Evolutionary conservation across 2,329 filamentous ascomycete species (phyloP).

Genomic region (Ophiostoma ulmi): DNA sequence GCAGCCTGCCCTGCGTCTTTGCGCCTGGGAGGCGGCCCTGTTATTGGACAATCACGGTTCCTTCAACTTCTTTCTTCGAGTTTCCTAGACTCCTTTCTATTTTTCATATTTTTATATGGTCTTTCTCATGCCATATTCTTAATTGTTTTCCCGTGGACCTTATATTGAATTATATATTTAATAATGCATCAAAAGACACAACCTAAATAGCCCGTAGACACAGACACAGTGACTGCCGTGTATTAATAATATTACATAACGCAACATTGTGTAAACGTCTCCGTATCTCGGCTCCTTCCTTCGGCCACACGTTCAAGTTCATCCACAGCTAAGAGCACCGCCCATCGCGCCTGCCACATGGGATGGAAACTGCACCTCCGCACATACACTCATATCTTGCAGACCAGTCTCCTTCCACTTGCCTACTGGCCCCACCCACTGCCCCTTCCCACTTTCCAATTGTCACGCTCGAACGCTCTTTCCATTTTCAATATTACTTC

Average conservation of each 20-base stretch:
- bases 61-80: background rate
- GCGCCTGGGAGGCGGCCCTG: slow-evolving; percentile 14
- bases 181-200: background rate
- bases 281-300: background rate
- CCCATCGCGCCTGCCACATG: slow-evolving; percentile 14
- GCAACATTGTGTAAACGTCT: background rate
- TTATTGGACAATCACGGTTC: slow-evolving; percentile 20
- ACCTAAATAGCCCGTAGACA: no score
- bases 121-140: background rate
- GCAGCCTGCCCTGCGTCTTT: slow-evolving; percentile 12
- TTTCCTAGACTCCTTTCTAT: background rate
- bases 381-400: slow-evolving; percentile 15
- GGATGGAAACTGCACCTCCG: slow-evolving; percentile 8
- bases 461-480: background rate
- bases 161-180: background rate
- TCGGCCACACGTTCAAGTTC: background rate
- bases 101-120: background rate
- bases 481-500: slow-evolving; percentile 13
- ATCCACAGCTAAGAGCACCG: background rate
- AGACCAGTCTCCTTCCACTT: background rate
- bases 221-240: background rate
- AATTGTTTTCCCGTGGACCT: background rate
- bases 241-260: background rate
- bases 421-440: slow-evolving; percentile 17
- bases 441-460: slow-evolving; percentile 24